Conservation (phyloP, 169 alveolate genomes). For the Nephromyces sp. region DNA sequence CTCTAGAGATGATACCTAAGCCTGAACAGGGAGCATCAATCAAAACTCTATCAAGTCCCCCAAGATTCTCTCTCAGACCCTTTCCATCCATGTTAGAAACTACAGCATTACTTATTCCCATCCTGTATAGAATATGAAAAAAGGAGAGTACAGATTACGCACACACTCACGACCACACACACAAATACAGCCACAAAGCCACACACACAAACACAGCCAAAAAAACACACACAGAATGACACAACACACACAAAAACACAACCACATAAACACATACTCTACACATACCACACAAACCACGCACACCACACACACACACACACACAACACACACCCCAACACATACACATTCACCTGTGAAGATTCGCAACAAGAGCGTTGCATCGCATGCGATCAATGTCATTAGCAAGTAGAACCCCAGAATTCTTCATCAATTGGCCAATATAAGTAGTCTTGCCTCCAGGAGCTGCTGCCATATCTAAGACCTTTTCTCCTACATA, state of each 20-base stretch:
- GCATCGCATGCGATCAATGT: slow-evolving; percentile 59
- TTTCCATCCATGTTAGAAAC: slow-evolving; percentile 69
- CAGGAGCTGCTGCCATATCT: slow-evolving; percentile 83
- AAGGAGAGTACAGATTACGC: too few species aligned
- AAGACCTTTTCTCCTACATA: slow-evolving; percentile 62
- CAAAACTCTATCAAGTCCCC: slow-evolving; percentile 73
- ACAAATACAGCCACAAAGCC: too few species aligned
- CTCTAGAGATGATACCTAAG: slow-evolving; percentile 82
- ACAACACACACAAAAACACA: too few species aligned
- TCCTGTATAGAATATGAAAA: slow-evolving; percentile 1
- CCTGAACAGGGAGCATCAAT: slow-evolving; percentile 90
- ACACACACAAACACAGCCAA: too few species aligned
- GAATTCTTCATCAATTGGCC: slow-evolving; percentile 83
- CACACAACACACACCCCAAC: too few species aligned
- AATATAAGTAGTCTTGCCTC: slow-evolving; percentile 85
- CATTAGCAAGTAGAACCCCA: slow-evolving; percentile 82
- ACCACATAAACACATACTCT: not conserved
- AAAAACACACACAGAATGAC: too few species aligned
- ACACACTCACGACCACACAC: too few species aligned
- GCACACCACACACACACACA: too few species aligned
- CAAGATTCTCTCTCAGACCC: slow-evolving; percentile 56
- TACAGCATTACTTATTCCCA: slow-evolving; percentile 22
- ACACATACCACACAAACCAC: not conserved
- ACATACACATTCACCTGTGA: slow-evolving; percentile 3
- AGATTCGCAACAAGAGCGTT: slow-evolving; percentile 17